Conservation (phyloP, 2,329 filamentous ascomycete genomes). For the Alternaria conjuncta region DNA sequence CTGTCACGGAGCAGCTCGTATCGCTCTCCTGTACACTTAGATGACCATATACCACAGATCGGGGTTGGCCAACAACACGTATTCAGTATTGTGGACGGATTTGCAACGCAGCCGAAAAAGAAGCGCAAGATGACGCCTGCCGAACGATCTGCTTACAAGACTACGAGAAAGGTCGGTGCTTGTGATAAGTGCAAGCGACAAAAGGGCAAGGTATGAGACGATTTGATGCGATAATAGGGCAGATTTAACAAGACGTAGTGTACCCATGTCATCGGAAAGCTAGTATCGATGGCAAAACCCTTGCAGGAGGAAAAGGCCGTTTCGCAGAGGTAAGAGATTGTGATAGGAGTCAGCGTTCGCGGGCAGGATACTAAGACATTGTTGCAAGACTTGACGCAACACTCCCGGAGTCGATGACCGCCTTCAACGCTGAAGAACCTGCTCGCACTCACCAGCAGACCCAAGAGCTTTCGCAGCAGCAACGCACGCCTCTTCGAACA, state of each 20-base stretch:
- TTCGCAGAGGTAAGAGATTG: constrained; percentile 2
- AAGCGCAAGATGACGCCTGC: constrained; percentile 36
- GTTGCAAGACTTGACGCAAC: background rate
- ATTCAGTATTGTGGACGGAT: constrained; percentile 31
- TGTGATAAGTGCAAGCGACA: constrained; percentile 33
- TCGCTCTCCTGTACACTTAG: background rate
- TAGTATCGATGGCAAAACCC: background rate
- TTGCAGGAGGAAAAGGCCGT: background rate
- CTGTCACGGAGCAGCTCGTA: background rate
- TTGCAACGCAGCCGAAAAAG: constrained; percentile 26
- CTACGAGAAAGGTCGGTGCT: constrained; percentile 35
- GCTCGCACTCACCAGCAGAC: background rate
- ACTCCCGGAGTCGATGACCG: background rate
- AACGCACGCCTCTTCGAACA: background rate
- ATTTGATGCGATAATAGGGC: background rate
- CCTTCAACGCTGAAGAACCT: background rate
- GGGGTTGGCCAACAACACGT: constrained; percentile 29
- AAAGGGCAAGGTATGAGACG: constrained; percentile 34
- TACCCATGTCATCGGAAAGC: background rate
- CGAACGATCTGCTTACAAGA: constrained; percentile 33
- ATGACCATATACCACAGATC: background rate
- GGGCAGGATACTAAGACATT: background rate
- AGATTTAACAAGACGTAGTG: constrained; percentile 1
- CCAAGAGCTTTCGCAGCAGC: background rate
- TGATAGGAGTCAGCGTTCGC: too few species aligned